phyloP scores from a whole-genome alignment of 192 early-diverging fungal species.

The Neocallimastix lanati region DNA sequence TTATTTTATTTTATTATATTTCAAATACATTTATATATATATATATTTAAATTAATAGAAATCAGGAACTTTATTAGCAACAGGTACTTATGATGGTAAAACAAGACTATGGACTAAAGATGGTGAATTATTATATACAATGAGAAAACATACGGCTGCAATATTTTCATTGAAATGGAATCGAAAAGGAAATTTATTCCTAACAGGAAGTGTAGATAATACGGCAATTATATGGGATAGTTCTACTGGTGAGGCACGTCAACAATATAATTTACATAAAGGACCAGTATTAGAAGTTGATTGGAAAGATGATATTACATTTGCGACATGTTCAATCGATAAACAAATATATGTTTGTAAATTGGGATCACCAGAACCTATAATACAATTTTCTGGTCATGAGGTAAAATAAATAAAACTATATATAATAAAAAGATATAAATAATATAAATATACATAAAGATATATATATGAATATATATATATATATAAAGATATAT shows the following conservation, averaged over 20 bases:
- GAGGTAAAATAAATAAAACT: conserved; percentile 12
- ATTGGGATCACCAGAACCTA: conserved; percentile 42
- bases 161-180: conserved; percentile 80
- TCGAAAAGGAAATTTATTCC: conserved; percentile 48
- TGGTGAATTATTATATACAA: conserved; percentile 35
- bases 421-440: neutral
- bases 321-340: conserved; percentile 76
- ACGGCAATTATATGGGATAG: conserved; percentile 75
- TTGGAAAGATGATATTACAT: conserved; percentile 81
- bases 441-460: conserved; percentile 1
- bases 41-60: conserved; percentile 23
- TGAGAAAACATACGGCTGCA: conserved; percentile 56
- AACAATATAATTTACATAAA: conserved; percentile 50
- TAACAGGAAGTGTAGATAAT: conserved; percentile 60
- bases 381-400: conserved; percentile 61
- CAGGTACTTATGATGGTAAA: conserved; percentile 69
- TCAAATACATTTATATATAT: too few relatives aligned
- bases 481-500: too few relatives aligned
- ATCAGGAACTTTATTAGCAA: conserved; percentile 55
- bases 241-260: conserved; percentile 44
- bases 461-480: too few relatives aligned
- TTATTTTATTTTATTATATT: too few relatives aligned
- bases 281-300: conserved; percentile 67
- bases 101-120: conserved; percentile 63
- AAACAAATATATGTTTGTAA: conserved; percentile 61